Evolutionary conservation across 352 stramenopile species (phyloP), one percentile per base, ranked within the genome.

Genomic region (Pythium rishiriense): DNA sequence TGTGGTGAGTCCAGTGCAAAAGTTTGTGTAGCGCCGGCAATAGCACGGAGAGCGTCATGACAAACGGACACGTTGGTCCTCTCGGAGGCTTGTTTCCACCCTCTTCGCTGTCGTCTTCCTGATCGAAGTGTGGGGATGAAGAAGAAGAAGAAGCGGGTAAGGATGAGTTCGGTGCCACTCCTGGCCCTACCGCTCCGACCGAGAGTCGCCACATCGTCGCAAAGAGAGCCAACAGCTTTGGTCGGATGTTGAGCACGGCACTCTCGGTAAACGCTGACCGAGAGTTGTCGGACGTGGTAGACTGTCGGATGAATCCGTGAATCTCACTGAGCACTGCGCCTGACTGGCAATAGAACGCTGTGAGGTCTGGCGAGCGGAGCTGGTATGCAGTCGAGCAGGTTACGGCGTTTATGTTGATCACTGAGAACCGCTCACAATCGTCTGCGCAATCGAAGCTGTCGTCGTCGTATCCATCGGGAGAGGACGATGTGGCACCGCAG

Each of bases 31-130:
- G 68, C 39, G 68, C 70, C 47, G 82, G 79, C 33, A 88, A 21
- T 12, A 87, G 15, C 41, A 87, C 78, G 0, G 82, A 89, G 2
- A 91, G 58, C 43, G 87, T 55, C 79, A 90, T 90, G 46, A 87
- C 79, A 50, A 87, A 88, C 39, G 81, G 79, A 47, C 69, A 81
- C 14, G 62, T 68, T 1, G 63, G 43, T 31, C 25, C 43, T 29
- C 4, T 2, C 12, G 11, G 29, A 9, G 7, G 25, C 4, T 21
- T 10, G 6, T 65, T 50, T 9, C 42, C 46, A 21, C 26, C 42
- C 29, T 59, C 57, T 24, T 63, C 55, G 26, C 25, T 29, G 41
- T 58, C 55, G 63, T 68, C 60, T 45, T 49, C 71, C 43, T 9
- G 43, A 6, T 64, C 47, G 22, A 52, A 45, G 12, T 49, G 42